Base-by-base conservation (phyloP, 805 yeast species). In the Kluyveromyces siamensis region DNA sequence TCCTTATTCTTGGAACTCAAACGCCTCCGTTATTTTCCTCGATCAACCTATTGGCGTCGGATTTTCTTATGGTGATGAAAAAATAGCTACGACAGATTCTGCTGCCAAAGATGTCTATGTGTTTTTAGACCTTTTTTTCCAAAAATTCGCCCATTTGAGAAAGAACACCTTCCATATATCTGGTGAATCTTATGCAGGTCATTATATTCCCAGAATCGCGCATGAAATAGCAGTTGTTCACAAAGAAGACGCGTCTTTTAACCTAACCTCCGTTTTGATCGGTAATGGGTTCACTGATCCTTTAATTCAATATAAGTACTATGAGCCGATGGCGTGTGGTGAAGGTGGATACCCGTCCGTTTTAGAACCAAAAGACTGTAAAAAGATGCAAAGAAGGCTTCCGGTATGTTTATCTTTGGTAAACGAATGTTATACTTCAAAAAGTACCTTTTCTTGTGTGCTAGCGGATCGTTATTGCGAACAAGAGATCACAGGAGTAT, bases 41-140 rank as follows among this genome's bases (percentile, higher is more conserved):
- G 98, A 91, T 66, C 97, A 91, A 68, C 98, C 98, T 5, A 86
- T 90, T 41, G 86, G 86, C 47, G 96, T 87, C 35, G 98, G 98
- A 16, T 91, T 80, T 69, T 88, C 96, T 0, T 83, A 84, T 65
- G 87, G 95, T 21, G 70, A 70, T 40, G 67, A 67, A 16, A 75
- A 81, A 11, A 83, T 89, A 27, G 68, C 82, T 33, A 77, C 78
- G 58, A 83, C 96, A 6, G 80, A 78, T 45, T 81, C 89, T 44
- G 97, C 97, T 33, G 95, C 88, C 38, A 77, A 77, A 60, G 98
- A 91, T 61, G 95, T 89, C 17, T 87, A 80, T 60, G 83, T 88
- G 1, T 89, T 93, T 64, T 72, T 91, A 62, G 83, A 82, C 57
- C 72, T 89, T 55, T 90, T 91, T 71, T 91, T 83, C 75, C 78